Conservation (phyloP, 495 filamentous ascomycete species). For the Apiosordaria backusii region DNA sequence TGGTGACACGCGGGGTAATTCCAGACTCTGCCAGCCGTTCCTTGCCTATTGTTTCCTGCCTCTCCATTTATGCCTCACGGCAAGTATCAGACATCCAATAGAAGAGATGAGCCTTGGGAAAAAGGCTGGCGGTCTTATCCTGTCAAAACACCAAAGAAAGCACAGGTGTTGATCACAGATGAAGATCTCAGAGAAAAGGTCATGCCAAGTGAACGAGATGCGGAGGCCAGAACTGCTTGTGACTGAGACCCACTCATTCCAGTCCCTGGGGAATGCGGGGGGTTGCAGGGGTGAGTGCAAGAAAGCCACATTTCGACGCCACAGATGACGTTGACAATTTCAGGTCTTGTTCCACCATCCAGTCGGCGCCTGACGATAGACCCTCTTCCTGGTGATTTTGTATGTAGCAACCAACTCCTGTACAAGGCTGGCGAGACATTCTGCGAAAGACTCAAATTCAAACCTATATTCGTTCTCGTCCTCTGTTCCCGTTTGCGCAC, state of each 20-base stretch:
- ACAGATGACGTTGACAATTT: slow-evolving; percentile 40
- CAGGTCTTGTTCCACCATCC: slow-evolving; percentile 1
- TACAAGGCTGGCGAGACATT: neutral
- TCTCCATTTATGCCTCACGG: neutral
- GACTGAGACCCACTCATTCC: neutral
- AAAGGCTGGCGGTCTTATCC: neutral
- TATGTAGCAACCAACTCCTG: neutral
- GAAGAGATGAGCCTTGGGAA: neutral
- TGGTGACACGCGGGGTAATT: slow-evolving; percentile 21
- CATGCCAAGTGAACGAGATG: neutral
- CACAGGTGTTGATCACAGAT: slow-evolving; percentile 13
- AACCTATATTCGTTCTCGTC: neutral
- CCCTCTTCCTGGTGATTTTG: neutral
- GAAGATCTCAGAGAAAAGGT: neutral
- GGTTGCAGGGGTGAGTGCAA: neutral
- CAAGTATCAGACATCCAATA: slow-evolving; percentile 6
- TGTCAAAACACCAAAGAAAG: neutral
- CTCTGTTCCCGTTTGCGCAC: neutral
- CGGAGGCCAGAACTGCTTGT: neutral
- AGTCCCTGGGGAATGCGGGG: neutral
- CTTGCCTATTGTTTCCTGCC: neutral
- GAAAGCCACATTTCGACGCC: slow-evolving; percentile 38
- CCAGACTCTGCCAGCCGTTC: neutral
- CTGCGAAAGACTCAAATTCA: neutral
- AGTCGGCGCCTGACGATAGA: neutral